These are phyloP conservation scores for Arthromyces matolae DNA, from an alignment of 768 basidiomycete genomes.

Conservation along the genomic window DNA sequence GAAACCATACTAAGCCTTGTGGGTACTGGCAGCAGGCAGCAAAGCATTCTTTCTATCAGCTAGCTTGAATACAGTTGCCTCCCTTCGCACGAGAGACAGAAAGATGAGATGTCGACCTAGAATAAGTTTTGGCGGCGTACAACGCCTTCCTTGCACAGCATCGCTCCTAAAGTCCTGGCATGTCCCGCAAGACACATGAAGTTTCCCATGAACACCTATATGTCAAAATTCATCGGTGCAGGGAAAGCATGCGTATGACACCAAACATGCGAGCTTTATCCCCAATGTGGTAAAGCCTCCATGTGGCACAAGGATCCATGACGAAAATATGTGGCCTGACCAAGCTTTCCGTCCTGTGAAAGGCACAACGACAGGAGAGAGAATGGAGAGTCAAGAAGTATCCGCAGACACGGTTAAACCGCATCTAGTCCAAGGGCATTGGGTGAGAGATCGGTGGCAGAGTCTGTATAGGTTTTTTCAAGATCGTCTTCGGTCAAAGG, in stretches of 20 bases:
- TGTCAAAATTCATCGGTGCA: slow-evolving; percentile 16
- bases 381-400: slow-evolving; percentile 6
- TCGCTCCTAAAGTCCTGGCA: slow-evolving; percentile 14
- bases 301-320: slow-evolving; percentile 9
- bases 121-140: slow-evolving; percentile 2
- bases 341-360: slow-evolving; percentile 11
- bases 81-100: slow-evolving; percentile 1
- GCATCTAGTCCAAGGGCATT: slow-evolving; percentile 21
- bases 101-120: background rate
- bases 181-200: slow-evolving; percentile 1
- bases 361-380: slow-evolving; percentile 3
- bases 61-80: slow-evolving; percentile 2
- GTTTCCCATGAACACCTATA: slow-evolving; percentile 17
- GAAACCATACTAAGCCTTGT: slow-evolving; percentile 12
- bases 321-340: slow-evolving; percentile 15
- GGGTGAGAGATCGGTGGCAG: slow-evolving; percentile 13
- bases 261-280: slow-evolving; percentile 13
- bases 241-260: slow-evolving; percentile 4
- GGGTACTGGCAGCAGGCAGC: slow-evolving; percentile 1
- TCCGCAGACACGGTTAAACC: slow-evolving; percentile 10
- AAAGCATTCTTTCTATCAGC: background rate
- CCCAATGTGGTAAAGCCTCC: slow-evolving; percentile 11
- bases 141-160: slow-evolving; percentile 20
- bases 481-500: slow-evolving; percentile 16
- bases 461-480: slow-evolving; percentile 15